Evolutionary conservation across 1,284 basidiomycete species (phyloP).

Genomic region (Pyrrhoderma lamaoense): DNA sequence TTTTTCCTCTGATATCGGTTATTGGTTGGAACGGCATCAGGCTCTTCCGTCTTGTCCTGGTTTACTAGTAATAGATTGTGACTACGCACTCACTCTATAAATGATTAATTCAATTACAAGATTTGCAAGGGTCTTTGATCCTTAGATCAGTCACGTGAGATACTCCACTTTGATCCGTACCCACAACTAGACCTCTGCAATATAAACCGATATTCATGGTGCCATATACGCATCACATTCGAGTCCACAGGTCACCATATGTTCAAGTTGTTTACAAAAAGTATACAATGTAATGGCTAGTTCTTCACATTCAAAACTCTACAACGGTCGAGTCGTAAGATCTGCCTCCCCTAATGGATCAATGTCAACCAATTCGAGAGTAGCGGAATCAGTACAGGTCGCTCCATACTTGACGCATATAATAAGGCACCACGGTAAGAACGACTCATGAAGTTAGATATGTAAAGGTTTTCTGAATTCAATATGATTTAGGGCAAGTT

Average conservation of each 20-base stretch:
- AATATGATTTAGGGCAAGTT: conserved; percentile 29
- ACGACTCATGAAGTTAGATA: background rate
- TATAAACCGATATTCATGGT: background rate
- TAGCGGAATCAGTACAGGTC: conserved; percentile 43
- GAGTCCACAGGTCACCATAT: too few species aligned
- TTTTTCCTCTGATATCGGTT: background rate
- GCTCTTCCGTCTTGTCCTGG: too few species aligned
- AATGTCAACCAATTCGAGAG: too few species aligned
- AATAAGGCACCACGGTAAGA: conserved; percentile 40
- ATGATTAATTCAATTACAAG: too few species aligned
- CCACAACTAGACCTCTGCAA: conserved; percentile 1
- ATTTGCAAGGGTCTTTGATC: too few species aligned
- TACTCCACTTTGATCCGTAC: background rate
- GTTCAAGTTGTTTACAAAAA: too few species aligned
- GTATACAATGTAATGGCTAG: conserved; percentile 7
- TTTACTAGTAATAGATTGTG: too few species aligned
- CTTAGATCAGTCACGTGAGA: background rate
- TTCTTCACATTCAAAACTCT: background rate
- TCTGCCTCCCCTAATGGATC: too few species aligned
- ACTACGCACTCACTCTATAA: too few species aligned
- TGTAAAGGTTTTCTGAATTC: background rate
- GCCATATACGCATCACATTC: too few species aligned
- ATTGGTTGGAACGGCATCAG: too few species aligned
- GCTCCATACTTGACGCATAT: conserved; percentile 53
- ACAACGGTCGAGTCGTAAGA: too few species aligned